These are phyloP conservation scores for Protea cynaroides DNA, from an alignment of 164 flowering plant species.

Conservation along the genomic window DNA sequence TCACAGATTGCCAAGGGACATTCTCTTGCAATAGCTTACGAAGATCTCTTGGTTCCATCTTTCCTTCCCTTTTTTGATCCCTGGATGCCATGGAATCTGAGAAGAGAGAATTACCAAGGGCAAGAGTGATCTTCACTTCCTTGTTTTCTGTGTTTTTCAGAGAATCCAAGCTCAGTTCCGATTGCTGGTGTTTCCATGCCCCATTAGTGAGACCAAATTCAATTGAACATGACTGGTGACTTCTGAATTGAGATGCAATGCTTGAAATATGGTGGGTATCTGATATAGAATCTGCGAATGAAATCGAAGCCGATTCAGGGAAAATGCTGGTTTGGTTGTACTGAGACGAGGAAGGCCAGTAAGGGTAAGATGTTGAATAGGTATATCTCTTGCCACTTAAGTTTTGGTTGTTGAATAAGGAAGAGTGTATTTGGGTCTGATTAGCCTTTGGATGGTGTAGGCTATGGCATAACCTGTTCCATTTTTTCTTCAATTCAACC, in stretches of 20 bases:
- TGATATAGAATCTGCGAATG: constrained; percentile 30
- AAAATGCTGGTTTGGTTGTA: constrained; percentile 24
- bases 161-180: constrained; percentile 41
- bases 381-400: constrained; percentile 23
- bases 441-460: constrained; percentile 39
- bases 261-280: constrained; percentile 15
- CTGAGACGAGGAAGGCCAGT: constrained; percentile 30
- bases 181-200: constrained; percentile 14
- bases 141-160: constrained; percentile 38
- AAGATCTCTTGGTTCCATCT: constrained; percentile 16
- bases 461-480: constrained; percentile 60
- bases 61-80: constrained; percentile 9
- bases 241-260: constrained; percentile 33
- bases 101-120: constrained; percentile 48
- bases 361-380: constrained; percentile 28
- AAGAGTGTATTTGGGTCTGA: constrained; percentile 19
- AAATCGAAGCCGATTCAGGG: constrained; percentile 37
- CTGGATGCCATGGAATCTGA: constrained; percentile 15
- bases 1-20: constrained; percentile 63
- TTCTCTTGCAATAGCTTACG: constrained; percentile 42
- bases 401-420: constrained; percentile 22
- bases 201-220: constrained; percentile 39
- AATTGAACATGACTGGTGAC: constrained; percentile 45
- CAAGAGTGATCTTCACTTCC: constrained; percentile 65
- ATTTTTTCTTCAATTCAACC: constrained; percentile 51